A percentile compares a stretch with the other conserved stretches of the same genome.
Evolutionary conservation across 768 basidiomycete species (phyloP).

Genomic region (Kwoniella botswanensis): DNA sequence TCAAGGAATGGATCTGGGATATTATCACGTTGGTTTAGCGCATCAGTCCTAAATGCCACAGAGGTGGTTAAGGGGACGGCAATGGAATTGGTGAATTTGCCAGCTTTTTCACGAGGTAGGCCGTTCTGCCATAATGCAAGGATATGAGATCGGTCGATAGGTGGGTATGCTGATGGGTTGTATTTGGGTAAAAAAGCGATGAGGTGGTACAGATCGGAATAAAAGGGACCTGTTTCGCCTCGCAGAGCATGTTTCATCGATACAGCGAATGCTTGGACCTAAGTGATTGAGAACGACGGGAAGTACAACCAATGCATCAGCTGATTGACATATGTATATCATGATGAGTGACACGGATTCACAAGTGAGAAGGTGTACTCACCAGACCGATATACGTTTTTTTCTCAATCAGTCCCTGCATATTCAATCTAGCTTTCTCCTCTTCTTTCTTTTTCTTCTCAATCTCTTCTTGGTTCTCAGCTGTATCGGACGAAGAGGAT

Average conservation of each 20-base stretch:
- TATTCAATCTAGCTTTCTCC: slow-evolving; percentile 26
- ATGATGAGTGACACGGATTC: slow-evolving; percentile 3
- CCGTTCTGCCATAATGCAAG: slow-evolving; percentile 45
- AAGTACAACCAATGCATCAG: slow-evolving; percentile 8
- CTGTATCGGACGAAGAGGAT: not conserved
- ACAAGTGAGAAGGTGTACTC: slow-evolving; percentile 25
- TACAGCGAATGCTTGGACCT: slow-evolving; percentile 73
- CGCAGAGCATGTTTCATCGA: slow-evolving; percentile 68
- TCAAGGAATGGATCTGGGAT: slow-evolving; percentile 19
- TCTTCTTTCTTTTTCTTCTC: slow-evolving; percentile 15
- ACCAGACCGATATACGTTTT: slow-evolving; percentile 75
- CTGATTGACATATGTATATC: not conserved
- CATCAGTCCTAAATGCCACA: slow-evolving; percentile 16
- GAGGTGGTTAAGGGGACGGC: slow-evolving; percentile 46
- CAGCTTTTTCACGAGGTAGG: slow-evolving; percentile 40
- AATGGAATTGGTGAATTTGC: slow-evolving; percentile 26
- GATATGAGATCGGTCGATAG: slow-evolving; percentile 43
- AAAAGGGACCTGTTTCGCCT: slow-evolving; percentile 72
- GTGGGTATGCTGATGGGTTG: slow-evolving; percentile 42
- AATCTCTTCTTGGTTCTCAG: slow-evolving; percentile 3
- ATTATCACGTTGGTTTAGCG: slow-evolving; percentile 18
- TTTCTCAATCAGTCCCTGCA: slow-evolving; percentile 69
- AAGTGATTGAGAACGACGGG: not conserved
- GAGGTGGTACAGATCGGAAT: slow-evolving; percentile 64
- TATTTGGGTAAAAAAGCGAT: slow-evolving; percentile 29